These are phyloP conservation scores for Mortierella antarctica DNA, from an alignment of 192 early-diverging fungal species.

Conservation along the genomic window DNA sequence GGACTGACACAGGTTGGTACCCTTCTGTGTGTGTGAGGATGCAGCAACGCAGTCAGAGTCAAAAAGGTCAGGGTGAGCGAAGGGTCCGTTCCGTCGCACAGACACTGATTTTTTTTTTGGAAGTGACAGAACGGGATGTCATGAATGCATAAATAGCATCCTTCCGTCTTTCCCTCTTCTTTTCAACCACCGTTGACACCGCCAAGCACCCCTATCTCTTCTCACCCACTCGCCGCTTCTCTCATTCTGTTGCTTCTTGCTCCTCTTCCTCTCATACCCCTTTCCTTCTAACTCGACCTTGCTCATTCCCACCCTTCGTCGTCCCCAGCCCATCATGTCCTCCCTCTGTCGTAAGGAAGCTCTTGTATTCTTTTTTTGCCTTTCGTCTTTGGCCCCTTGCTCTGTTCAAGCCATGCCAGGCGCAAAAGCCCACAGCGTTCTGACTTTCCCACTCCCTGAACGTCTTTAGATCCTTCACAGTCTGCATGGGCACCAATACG, in stretches of 20 bases:
- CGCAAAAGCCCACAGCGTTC: neutral
- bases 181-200: neutral
- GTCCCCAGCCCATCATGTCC: neutral
- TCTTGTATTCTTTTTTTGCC: no score
- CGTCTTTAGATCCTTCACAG: constrained; percentile 3
- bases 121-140: no score
- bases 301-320: neutral
- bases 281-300: neutral
- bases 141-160: no score
- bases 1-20: no score
- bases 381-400: neutral
- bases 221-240: no score
- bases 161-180: neutral
- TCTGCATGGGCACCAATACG: neutral
- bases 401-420: neutral
- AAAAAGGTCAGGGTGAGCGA: no score
- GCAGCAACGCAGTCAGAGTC: no score
- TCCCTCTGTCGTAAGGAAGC: neutral
- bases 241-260: no score
- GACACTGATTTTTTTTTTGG: no score
- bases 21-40: no score
- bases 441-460: neutral
- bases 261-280: neutral
- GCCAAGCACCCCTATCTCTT: no score
- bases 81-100: no score